Evolutionary conservation across 495 filamentous ascomycete genomes (phyloP), one percentile per base, ranked within the genome.

Genomic region (Hypoxylon perforatum): DNA sequence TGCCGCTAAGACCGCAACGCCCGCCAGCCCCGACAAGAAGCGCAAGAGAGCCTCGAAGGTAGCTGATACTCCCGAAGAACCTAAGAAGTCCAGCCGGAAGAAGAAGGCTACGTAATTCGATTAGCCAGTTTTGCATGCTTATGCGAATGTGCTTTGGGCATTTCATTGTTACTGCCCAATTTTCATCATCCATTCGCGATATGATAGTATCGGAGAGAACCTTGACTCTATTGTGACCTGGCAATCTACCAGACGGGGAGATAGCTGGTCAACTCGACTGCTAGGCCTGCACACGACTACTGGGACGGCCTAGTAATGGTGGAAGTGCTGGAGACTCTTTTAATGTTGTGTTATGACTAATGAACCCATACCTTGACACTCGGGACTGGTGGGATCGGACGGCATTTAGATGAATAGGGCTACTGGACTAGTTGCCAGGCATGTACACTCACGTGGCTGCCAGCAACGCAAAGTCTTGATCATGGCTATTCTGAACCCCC

Each of bases 21-120:
- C 80, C 11, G 76, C 76, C 30, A 82, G 80, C 75, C 81, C 81
- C 14, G 81, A 83, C 49, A 90, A 88, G 84, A 92, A 91, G 86
- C 87, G 88, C 74, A 90, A 90, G 85, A 71, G 81, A 47, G 75
- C 69, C 10, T 81, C 81, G 52, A 84, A 83, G 71, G 77, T 75
- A 7, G 75, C 77, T 4, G 75, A 78, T 33, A 74, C 74, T 9
- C 62, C 72, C 4, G 81, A 81, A 69, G 81, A 84, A 53, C 81
- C 81, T 25, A 84, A 84, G 76, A 84, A 84, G 75, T 81, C 80
- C 11, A 77, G 77, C 46, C 80, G 81, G 51, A 84, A 83, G 79
- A 84, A 84, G 81, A 76, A 75, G 67, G 35, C 53, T 23, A 28
- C 59, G 4, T 70, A 49, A 38, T 15, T 48, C 15, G 8, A 15